Evolutionary conservation across 2,329 filamentous ascomycete species (phyloP), one percentile per base, ranked within the genome.

Genomic region (Bipolaris oryzae): DNA sequence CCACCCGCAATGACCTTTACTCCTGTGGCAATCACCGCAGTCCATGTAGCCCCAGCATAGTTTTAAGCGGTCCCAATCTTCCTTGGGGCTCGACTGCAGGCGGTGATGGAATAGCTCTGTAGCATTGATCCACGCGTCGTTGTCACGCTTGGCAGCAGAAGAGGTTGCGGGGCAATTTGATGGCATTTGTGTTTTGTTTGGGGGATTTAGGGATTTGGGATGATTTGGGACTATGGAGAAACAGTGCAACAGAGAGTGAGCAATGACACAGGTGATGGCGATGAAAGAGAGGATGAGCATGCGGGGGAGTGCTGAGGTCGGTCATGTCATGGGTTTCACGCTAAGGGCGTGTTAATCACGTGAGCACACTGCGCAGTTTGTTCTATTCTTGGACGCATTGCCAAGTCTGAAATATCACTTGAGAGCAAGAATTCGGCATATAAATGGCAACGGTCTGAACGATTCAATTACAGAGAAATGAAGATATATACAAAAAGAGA

Each of bases 1-100:
- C 79, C 79, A 80, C 20, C 78, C 78, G 58, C 79, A 81, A 43
- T 63, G 63, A 0, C 68, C 72, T 5, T 71, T 56, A 54, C 70
- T 74, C 7, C 71, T 60, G 60, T 75, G 72, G 31, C 74, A 76
- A 52, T 76, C 74, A 4, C 74, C 74, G 53, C 74, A 76, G 42
- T 76, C 74, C 7, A 31, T 50, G 28, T 72, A 72, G 0, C 73
- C 72, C 74, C 74, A 76, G 50, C 74, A 76, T 25, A 66, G 61
- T n/a, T 62, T 53, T 16, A 75, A 48, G 35, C 74, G 60, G 23
- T 71, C 60, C 57, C 67, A 63, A 42, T 76, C 69, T 18, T 74
- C 68, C 48, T 71, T 67, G 1, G 71, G 64, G 31, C 66, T 69
- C 23, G 69, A 45, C 42, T 70, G 56, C 57, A 71, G 70, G 52